These are phyloP conservation scores for Teunomyces tritomae DNA, from an alignment of 805 yeast species.

Conservation along the genomic window DNA sequence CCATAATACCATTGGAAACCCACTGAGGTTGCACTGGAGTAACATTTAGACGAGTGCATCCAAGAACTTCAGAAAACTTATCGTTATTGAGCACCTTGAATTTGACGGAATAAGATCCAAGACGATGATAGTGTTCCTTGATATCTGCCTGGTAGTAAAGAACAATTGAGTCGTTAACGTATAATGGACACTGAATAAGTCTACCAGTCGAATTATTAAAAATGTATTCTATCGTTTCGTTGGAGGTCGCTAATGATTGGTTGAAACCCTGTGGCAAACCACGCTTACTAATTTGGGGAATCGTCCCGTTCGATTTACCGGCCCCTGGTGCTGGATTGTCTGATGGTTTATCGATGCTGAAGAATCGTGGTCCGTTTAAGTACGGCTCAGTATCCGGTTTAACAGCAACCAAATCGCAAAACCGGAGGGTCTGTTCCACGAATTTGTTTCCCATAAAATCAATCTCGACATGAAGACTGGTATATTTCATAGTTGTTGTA, in stretches of 20 bases:
- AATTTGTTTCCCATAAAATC: constrained; percentile 43
- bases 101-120: constrained; percentile 46
- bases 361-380: constrained; percentile 26
- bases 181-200: constrained; percentile 34
- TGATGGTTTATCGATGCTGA: constrained; percentile 1
- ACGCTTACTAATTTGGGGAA: neutral
- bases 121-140: constrained; percentile 33
- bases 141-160: constrained; percentile 39
- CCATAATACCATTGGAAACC: constrained; percentile 34
- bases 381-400: constrained; percentile 28
- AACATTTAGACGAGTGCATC: constrained; percentile 47
- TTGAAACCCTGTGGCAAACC: neutral
- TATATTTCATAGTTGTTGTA: constrained; percentile 42
- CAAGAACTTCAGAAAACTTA: constrained; percentile 33
- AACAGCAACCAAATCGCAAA: constrained; percentile 42
- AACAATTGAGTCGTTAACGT: constrained; percentile 34
- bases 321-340: neutral
- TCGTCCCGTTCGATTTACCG: neutral
- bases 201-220: constrained; percentile 5
- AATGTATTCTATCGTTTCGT: constrained; percentile 7
- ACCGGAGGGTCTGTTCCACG: constrained; percentile 36
- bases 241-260: constrained; percentile 8
- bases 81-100: constrained; percentile 44
- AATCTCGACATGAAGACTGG: constrained; percentile 47
- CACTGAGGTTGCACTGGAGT: constrained; percentile 42